Conservation (phyloP, 176 grass and related monocot species). For the Eleusine indica region DNA sequence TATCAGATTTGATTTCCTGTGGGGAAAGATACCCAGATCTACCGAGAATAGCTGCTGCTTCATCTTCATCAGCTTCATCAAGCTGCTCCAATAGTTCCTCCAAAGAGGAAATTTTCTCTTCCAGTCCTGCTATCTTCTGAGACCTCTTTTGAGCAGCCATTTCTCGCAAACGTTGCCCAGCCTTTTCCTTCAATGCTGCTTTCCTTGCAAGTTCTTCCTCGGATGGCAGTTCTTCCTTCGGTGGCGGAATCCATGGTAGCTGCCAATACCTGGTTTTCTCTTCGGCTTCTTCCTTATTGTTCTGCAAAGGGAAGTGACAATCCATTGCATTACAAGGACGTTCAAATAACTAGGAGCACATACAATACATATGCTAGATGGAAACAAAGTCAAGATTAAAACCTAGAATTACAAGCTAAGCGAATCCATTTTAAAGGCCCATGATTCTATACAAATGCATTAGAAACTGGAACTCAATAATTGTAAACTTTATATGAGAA, state of each 20-base stretch:
- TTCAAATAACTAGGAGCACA: slow-evolving; percentile 26
- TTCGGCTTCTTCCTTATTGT: slow-evolving; percentile 84
- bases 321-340: slow-evolving; percentile 33
- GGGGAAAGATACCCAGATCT: slow-evolving; percentile 68
- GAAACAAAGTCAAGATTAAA: slow-evolving; percentile 6
- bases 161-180: slow-evolving; percentile 84
- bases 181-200: slow-evolving; percentile 92
- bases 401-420: slow-evolving; percentile 7
- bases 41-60: slow-evolving; percentile 62
- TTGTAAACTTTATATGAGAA: slow-evolving; percentile 29
- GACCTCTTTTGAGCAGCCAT: slow-evolving; percentile 90
- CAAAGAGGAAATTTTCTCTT: slow-evolving; percentile 70
- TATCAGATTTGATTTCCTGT: slow-evolving; percentile 86
- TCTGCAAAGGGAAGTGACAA: slow-evolving; percentile 60
- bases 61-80: slow-evolving; percentile 70
- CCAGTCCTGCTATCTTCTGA: slow-evolving; percentile 71
- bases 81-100: slow-evolving; percentile 75
- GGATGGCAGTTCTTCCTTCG: slow-evolving; percentile 83
- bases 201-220: slow-evolving; percentile 97
- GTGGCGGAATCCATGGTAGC: slow-evolving; percentile 90
- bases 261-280: slow-evolving; percentile 95
- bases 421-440: slow-evolving; percentile 16
- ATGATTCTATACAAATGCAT: slow-evolving; percentile 28
- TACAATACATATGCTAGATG: background rate
- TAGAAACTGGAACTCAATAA: slow-evolving; percentile 7